Evolutionary conservation across 352 stramenopile genomes (phyloP).

Genomic region (Pythium folliculosum): DNA sequence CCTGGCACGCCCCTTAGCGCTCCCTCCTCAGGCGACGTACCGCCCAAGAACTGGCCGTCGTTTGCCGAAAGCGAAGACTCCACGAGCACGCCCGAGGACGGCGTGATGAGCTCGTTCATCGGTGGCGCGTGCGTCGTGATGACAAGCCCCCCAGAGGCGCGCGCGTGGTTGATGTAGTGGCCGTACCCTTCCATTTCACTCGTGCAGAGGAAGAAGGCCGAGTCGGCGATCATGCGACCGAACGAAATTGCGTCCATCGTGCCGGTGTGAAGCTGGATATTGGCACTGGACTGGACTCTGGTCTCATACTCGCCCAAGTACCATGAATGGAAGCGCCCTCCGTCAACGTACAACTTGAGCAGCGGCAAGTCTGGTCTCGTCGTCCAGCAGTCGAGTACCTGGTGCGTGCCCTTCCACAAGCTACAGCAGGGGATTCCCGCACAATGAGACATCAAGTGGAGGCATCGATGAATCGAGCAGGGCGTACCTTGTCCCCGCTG

Average conservation of each 20-base stretch:
- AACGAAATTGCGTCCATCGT: constrained; percentile 37
- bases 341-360: constrained; percentile 50
- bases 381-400: constrained; percentile 57
- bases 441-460: too few relatives aligned
- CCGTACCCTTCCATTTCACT: constrained; percentile 55
- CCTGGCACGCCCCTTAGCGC: constrained; percentile 42
- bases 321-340: constrained; percentile 22
- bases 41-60: constrained; percentile 45
- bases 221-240: constrained; percentile 44
- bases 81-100: constrained; percentile 21
- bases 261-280: constrained; percentile 37
- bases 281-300: too few relatives aligned
- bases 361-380: constrained; percentile 42
- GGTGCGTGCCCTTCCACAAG: constrained; percentile 48
- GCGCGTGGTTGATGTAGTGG: constrained; percentile 65
- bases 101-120: constrained; percentile 62
- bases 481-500: constrained; percentile 25
- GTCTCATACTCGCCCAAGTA: too few relatives aligned
- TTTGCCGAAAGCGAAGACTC: too few relatives aligned
- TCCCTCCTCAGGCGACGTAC: constrained; percentile 44
- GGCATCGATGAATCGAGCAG: too few relatives aligned
- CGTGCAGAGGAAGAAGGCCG: constrained; percentile 53
- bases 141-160: constrained; percentile 41
- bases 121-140: constrained; percentile 44
- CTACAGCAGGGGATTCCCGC: constrained; percentile 4